Conservation (phyloP, 2,329 filamentous ascomycete genomes). For the Cytospora paraplurivora region DNA sequence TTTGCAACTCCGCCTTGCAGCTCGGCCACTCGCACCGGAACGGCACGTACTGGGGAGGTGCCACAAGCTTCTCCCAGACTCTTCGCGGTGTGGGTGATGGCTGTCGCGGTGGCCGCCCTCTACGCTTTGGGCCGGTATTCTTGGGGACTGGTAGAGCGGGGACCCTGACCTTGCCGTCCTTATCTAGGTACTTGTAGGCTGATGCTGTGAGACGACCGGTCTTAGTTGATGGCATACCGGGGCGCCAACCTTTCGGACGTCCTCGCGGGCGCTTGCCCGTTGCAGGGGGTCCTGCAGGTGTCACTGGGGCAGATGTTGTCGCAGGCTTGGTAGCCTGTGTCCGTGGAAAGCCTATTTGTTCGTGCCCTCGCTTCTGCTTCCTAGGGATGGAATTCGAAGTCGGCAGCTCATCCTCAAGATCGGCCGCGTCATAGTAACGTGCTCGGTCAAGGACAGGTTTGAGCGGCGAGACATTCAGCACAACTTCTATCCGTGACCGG, state of each 20-base stretch:
- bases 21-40: constrained; percentile 63
- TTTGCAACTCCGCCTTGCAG: constrained; percentile 64
- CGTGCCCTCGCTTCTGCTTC: constrained; percentile 1
- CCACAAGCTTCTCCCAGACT: constrained; percentile 36
- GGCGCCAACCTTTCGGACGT: constrained; percentile 29
- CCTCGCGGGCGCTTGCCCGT: constrained; percentile 23
- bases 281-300: not conserved
- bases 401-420: constrained; percentile 17
- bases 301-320: not conserved
- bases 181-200: constrained; percentile 4
- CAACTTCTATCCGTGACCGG: constrained; percentile 25
- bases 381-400: not conserved
- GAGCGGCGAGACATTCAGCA: constrained; percentile 18
- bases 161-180: not conserved
- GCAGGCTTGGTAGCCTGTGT: not conserved
- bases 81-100: constrained; percentile 26
- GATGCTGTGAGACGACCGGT: constrained; percentile 9
- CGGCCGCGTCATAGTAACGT: constrained; percentile 7
- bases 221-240: constrained; percentile 27
- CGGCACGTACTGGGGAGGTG: constrained; percentile 46
- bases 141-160: constrained; percentile 4
- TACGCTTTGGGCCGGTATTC: constrained; percentile 30
- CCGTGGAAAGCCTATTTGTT: not conserved
- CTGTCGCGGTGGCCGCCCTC: constrained; percentile 34
- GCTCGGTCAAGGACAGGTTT: not conserved